A percentile compares a stretch with the other conserved stretches of the same genome.
phyloP scores from a whole-genome alignment of 2,329 filamentous ascomycete species.

The Cyphellophora attinorum region DNA sequence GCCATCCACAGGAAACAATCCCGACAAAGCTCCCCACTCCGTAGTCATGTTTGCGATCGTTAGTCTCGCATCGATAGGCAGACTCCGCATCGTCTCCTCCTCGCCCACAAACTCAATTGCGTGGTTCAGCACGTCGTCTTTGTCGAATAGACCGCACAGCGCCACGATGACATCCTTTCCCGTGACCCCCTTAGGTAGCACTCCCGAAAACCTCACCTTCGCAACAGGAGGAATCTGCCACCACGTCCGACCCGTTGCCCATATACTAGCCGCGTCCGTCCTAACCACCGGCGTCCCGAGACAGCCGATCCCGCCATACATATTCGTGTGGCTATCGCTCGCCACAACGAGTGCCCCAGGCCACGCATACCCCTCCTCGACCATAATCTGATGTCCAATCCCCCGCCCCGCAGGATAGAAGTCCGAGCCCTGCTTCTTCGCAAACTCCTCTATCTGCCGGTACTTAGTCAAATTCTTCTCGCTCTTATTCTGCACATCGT shows the following conservation, averaged over 20 bases:
- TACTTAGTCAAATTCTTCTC: conserved; percentile 79
- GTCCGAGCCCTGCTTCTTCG: conserved; percentile 59
- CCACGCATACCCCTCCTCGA: conserved; percentile 78
- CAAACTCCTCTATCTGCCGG: conserved; percentile 70
- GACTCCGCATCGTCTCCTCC: conserved; percentile 62
- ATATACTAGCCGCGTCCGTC: conserved; percentile 79
- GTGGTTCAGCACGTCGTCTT: conserved; percentile 84
- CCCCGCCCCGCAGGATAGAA: conserved; percentile 70
- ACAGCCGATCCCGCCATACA: conserved; percentile 68
- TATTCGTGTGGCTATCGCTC: conserved; percentile 60
- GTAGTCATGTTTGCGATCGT: conserved; percentile 39
- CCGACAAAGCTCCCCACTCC: conserved; percentile 50
- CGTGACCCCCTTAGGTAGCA: conserved; percentile 68
- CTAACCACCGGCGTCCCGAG: conserved; percentile 75
- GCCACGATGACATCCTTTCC: conserved; percentile 93
- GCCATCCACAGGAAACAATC: conserved; percentile 71
- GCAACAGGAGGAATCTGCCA: conserved; percentile 81
- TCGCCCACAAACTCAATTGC: conserved; percentile 79
- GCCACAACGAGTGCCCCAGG: conserved; percentile 76
- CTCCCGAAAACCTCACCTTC: conserved; percentile 66
- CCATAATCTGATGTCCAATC: conserved; percentile 88
- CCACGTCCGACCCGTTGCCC: conserved; percentile 76
- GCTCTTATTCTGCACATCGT: conserved; percentile 77
- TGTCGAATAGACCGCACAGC: conserved; percentile 75
- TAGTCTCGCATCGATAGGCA: conserved; percentile 63